Base-by-base conservation (phyloP, 108 stramenopile species). In the Pseudonitzschia multiseries region DNA sequence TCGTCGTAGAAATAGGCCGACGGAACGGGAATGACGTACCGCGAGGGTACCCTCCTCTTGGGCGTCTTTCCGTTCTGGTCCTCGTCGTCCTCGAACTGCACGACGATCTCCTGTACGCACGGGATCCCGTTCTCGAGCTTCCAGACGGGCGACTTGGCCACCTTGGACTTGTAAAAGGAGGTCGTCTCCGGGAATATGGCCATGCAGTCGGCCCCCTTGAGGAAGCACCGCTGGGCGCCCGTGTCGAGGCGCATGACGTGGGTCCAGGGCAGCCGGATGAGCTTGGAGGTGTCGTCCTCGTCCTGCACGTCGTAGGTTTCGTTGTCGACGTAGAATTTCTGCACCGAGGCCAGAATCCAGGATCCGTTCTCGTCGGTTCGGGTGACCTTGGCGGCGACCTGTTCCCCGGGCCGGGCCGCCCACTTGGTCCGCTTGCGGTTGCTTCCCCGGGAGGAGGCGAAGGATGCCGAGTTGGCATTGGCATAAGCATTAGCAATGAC, bases 161-260 rank as follows among this genome's bases (percentile, higher is more conserved):
- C 89, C 28, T 89, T 88, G 54, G 97, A 93, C 42, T 93, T 83
- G 80, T 99, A 99, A 71, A 99, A 99, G 18, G 84, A 87, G 18
- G 97, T 98, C 2, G 97, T 99, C 82, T 98, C 97, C 2, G 98
- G 98, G 77, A 99, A 99, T 59, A 99, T 98, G n/a, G 98, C 98
- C 93, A 98, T 95, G 67, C 96, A 95, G 46, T 84, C 79, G 9
- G 90, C 89, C 8, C 93, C 91, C 79, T 95, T 96, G 8, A 82
- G 76, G 73, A 95, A 93, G 66, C 90, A 89, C 0, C 89, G 89
- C 76, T 97, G 96, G 14, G 84, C 81, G 17, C 94, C 96, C 2
- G 80, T 92, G 26, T 77, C 75, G 51, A 97, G 72, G 24, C 97
- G 82, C 93, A 96, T 96, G 59, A 97, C 95, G 78, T 95, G 92